Conservation (phyloP, 495 filamentous ascomycete species). For the Articulospora tetracladia region DNA sequence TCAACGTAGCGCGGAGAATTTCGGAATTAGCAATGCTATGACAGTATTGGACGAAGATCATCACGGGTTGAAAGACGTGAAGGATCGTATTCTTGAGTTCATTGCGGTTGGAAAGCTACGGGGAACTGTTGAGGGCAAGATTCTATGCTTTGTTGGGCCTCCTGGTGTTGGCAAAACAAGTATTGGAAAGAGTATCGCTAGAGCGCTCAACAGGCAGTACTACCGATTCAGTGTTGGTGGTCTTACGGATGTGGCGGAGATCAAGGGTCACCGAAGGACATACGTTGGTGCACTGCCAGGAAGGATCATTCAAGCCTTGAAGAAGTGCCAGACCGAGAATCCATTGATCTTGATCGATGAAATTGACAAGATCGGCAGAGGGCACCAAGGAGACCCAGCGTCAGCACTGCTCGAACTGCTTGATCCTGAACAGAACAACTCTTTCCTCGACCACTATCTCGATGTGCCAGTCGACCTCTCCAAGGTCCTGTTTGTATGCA, state of each 20-base stretch:
- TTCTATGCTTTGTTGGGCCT: conserved; percentile 94
- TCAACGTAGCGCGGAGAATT: conserved; percentile 92
- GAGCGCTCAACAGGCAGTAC: conserved; percentile 91
- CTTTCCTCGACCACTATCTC: conserved; percentile 98
- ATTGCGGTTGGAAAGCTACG: conserved; percentile 97
- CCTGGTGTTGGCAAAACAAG: conserved; percentile 96
- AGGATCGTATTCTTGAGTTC: conserved; percentile 97
- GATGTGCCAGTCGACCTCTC: conserved; percentile 97
- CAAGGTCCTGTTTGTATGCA: conserved; percentile 98
- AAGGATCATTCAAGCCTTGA: conserved; percentile 94
- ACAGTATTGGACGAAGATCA: conserved; percentile 94
- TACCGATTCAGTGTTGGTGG: conserved; percentile 98
- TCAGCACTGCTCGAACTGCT: conserved; percentile 92
- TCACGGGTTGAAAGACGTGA: conserved; percentile 96
- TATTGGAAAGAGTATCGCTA: conserved; percentile 96
- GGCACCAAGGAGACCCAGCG: conserved; percentile 93
- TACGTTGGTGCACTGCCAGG: conserved; percentile 97
- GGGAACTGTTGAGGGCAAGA: conserved; percentile 97
- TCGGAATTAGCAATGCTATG: conserved; percentile 87
- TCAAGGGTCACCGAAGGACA: conserved; percentile 95
- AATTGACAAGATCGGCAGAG: conserved; percentile 94
- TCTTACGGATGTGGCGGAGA: conserved; percentile 96
- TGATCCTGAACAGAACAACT: conserved; percentile 96
- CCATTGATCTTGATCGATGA: conserved; percentile 96
- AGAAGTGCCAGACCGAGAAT: conserved; percentile 99